These are phyloP conservation scores for Cyclotella sp. DNA, from an alignment of 108 stramenopile genomes.

Conservation along the genomic window DNA sequence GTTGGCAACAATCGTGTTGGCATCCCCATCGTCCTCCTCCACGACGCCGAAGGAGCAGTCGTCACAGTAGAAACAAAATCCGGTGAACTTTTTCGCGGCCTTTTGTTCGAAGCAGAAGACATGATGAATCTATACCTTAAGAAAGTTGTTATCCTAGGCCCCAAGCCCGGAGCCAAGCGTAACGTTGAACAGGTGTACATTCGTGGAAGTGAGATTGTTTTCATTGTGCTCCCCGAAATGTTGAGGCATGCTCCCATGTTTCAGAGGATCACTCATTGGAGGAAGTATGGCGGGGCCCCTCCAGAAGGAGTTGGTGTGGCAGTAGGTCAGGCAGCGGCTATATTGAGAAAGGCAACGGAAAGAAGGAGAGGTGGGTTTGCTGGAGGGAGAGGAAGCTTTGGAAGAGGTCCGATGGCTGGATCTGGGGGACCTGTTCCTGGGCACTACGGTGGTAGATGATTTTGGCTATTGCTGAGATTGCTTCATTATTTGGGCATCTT, in stretches of 20 bases:
- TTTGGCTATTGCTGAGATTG: background rate
- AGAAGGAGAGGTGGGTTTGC: slow-evolving; percentile 67
- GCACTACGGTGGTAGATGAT: slow-evolving; percentile 45
- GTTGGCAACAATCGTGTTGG: slow-evolving; percentile 91
- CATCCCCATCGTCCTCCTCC: slow-evolving; percentile 89
- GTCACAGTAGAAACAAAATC: slow-evolving; percentile 87
- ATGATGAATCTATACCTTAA: slow-evolving; percentile 91
- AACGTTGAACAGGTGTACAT: slow-evolving; percentile 82
- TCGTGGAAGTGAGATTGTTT: slow-evolving; percentile 83
- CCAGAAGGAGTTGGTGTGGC: slow-evolving; percentile 90
- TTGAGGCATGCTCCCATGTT: slow-evolving; percentile 92
- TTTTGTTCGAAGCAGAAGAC: slow-evolving; percentile 91
- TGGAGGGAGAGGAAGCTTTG: slow-evolving; percentile 68
- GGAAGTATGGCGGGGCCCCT: slow-evolving; percentile 90
- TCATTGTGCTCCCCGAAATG: slow-evolving; percentile 88
- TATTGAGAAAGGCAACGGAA: slow-evolving; percentile 85
- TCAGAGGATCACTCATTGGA: slow-evolving; percentile 88
- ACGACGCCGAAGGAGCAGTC: slow-evolving; percentile 89
- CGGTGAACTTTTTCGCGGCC: slow-evolving; percentile 84
- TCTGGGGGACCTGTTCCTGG: slow-evolving; percentile 40
- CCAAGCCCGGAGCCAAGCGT: slow-evolving; percentile 66
- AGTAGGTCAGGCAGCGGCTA: slow-evolving; percentile 91
- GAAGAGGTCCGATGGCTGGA: slow-evolving; percentile 58
- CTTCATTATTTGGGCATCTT: too few relatives aligned
- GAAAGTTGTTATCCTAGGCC: slow-evolving; percentile 74